Evolutionary conservation across 345 rosid genomes (phyloP).

Genomic region (Sisymbrium altissimum): DNA sequence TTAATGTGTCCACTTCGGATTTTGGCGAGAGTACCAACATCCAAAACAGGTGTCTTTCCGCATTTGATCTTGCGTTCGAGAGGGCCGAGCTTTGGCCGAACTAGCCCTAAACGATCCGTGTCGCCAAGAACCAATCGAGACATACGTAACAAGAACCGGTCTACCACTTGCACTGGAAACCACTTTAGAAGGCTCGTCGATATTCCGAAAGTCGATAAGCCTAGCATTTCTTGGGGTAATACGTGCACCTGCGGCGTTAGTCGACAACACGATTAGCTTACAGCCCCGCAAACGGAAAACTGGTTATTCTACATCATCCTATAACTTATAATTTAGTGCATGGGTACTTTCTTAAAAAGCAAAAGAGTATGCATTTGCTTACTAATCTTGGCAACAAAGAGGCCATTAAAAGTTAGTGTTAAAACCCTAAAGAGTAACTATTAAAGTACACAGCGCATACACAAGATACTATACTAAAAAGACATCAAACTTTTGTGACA

Average conservation of each 20-base stretch:
- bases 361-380: neutral
- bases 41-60: slow-evolving; percentile 91
- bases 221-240: slow-evolving; percentile 83
- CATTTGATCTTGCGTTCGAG: slow-evolving; percentile 56
- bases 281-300: too few relatives aligned
- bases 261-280: neutral
- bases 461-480: neutral
- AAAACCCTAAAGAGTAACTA: neutral
- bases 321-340: too few relatives aligned
- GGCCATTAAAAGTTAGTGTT: neutral
- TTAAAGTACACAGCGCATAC: neutral
- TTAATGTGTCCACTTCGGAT: slow-evolving; percentile 70
- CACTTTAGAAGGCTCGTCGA: slow-evolving; percentile 77
- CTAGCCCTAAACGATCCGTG: slow-evolving; percentile 54
- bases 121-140: slow-evolving; percentile 61
- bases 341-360: neutral
- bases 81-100: slow-evolving; percentile 74
- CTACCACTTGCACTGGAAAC: slow-evolving; percentile 65
- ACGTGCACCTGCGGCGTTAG: slow-evolving; percentile 65
- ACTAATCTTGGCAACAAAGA: neutral
- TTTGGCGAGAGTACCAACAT: slow-evolving; percentile 67
- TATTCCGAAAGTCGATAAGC: slow-evolving; percentile 74
- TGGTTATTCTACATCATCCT: too few relatives aligned
- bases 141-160: slow-evolving; percentile 50
- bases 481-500: neutral